Base-by-base conservation (phyloP, 2,329 filamentous ascomycete species). In the Dendrostoma leiphaemia region DNA sequence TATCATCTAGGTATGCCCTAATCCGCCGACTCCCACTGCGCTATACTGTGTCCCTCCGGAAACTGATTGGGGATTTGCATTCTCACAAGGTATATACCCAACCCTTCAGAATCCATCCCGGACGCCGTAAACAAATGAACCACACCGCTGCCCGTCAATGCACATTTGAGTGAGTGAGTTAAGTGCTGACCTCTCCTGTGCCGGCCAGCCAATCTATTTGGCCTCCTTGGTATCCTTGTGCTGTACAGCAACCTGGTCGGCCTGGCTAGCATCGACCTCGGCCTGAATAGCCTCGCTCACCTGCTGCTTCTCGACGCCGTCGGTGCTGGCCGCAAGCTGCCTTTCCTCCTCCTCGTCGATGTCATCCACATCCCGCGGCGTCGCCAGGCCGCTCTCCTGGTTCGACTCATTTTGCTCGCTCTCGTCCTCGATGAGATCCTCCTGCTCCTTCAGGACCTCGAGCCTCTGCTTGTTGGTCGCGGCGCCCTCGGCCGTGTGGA, bases 381-480 rank as follows among this genome's bases (percentile, higher is more conserved):
- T 87, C 13, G 86, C 81, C 48, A 89, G 81, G 12, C 89, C 89
- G 37, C 83, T 84, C 65, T 85, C 85, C 69, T 89, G 85, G 72
- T 89, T 90, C 70, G 88, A 83, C 68, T 91, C 83, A 65, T 90
- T 89, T 75, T 99, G 93, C 76, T 94, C 84, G 60, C 93, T 95
- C 78, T 99, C 94, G 69, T 99, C 94, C 60, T 96, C 88, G 55
- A 99, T 99, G 59, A 99, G 84, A 70, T 97, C 94, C 71, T 99
- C 90, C 77, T 99, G 94, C 77, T 99, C 94, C 82, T 91, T 95
- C 68, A 99, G 82, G 15, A 99, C 94, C 77, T 99, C 94, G 38
- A 99, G 88, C 70, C 94, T 89, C 79, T 97, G 94, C 82, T 95
- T 97, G 83, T 99, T 99, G 61, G 94, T 99, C 23, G 94, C 94